phyloP scores from a whole-genome alignment of 1,139 yeast species.

The Suhomyces maxii region DNA sequence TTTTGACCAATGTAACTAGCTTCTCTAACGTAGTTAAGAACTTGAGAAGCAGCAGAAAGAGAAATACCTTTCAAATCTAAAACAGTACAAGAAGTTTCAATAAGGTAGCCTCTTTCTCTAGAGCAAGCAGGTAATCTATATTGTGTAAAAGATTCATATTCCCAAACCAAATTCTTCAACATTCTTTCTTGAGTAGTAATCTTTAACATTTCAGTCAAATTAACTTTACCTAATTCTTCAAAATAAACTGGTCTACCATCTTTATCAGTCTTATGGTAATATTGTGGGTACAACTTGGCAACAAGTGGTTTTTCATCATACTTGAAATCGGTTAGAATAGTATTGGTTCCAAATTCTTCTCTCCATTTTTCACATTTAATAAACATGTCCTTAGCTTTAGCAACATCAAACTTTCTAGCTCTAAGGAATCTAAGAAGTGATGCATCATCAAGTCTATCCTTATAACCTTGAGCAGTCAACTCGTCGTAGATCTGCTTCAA shows the following conservation, averaged over 20 bases:
- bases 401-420: slow-evolving; percentile 90
- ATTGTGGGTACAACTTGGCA: slow-evolving; percentile 90
- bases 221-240: slow-evolving; percentile 91
- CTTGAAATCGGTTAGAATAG: slow-evolving; percentile 81
- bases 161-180: slow-evolving; percentile 96
- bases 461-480: slow-evolving; percentile 64
- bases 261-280: slow-evolving; percentile 93
- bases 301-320: slow-evolving; percentile 89
- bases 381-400: slow-evolving; percentile 79
- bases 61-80: slow-evolving; percentile 95
- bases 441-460: slow-evolving; percentile 83
- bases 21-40: slow-evolving; percentile 83
- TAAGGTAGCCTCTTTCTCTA: slow-evolving; percentile 70
- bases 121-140: slow-evolving; percentile 94
- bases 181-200: slow-evolving; percentile 94
- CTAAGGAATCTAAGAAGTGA: slow-evolving; percentile 85
- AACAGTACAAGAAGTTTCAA: slow-evolving; percentile 96
- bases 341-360: slow-evolving; percentile 79
- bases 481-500: slow-evolving; percentile 59
- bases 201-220: slow-evolving; percentile 87
- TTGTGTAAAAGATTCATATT: slow-evolving; percentile 84
- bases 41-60: slow-evolving; percentile 78
- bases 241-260: slow-evolving; percentile 96
- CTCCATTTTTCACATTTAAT: slow-evolving; percentile 92
- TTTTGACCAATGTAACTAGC: slow-evolving; percentile 95